Conservation (phyloP, 352 stramenopile species). For the Globisporangium iwayamae region DNA sequence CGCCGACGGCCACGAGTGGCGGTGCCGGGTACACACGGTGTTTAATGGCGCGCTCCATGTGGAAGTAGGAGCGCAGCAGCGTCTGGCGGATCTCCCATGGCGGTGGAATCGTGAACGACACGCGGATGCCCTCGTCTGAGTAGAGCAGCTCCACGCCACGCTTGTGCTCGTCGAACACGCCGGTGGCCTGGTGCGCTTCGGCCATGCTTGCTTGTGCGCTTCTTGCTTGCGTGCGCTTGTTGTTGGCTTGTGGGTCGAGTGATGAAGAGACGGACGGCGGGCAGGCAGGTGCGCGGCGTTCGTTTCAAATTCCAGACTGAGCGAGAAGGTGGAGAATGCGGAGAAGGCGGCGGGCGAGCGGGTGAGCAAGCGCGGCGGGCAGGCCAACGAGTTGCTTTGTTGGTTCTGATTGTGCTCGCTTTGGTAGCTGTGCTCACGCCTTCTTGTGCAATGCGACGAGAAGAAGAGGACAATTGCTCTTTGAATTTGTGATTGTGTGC, state of each 20-base stretch:
- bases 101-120: conserved; percentile 83
- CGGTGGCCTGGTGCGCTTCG: conserved; percentile 82
- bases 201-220: conserved; percentile 43
- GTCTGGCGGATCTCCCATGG: conserved; percentile 70
- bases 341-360: background rate
- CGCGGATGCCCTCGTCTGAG: conserved; percentile 76
- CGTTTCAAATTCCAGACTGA: conserved; percentile 18
- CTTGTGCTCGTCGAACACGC: conserved; percentile 86
- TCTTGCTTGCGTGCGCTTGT: background rate
- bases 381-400: background rate
- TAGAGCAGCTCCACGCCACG: conserved; percentile 84
- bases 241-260: background rate
- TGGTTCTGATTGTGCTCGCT: background rate
- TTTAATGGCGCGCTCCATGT: conserved; percentile 67
- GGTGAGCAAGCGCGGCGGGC: too few species aligned
- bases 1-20: conserved; percentile 52
- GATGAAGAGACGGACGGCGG: background rate
- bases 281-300: conserved; percentile 3
- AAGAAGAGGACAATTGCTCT: background rate
- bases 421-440: too few species aligned
- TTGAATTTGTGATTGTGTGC: background rate
- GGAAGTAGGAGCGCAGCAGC: conserved; percentile 57
- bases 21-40: conserved; percentile 77
- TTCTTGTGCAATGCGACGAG: conserved; percentile 2
- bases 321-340: background rate